Base-by-base conservation (phyloP, 108 stramenopile genomes). In the Pelagomonas calceolata region DNA sequence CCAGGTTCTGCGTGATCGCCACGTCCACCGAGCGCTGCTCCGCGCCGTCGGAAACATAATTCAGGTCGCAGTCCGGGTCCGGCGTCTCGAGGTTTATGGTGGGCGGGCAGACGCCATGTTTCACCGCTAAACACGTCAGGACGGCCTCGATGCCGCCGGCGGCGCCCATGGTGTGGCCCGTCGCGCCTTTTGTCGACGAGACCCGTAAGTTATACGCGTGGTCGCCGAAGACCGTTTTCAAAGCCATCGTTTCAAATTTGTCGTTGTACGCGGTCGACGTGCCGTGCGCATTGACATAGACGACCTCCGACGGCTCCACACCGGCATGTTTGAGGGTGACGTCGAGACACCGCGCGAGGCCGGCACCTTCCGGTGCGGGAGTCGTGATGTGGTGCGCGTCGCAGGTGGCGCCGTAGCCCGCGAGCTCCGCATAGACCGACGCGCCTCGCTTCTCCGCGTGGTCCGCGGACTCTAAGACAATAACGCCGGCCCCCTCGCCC, bases 351-450 rank as follows among this genome's bases (percentile, higher is more conserved):
- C 85, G 78, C 21, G 93, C 94, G 33, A 96, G 84, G 34, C 96
- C 96, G 30, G 90, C 75, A 44, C 96, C 96, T 75, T 86, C 94
- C 0, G 96, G 96, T 14, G 92, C 93, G 0, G 94, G 94, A 7
- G 94, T 94, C 64, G 96, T 98, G 79, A 98, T 98, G 79, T 98
- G 96, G 82, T 98, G 87, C 35, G 96, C 96, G 76, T 98, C 96
- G 72, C 96, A 95, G 18, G 92, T 91, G 12, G 95, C 79, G 36
- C 80, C 83, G 66, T 76, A 76, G 30, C 75, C 75, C 33, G 75
- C 66, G 30, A 76, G 37, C 37, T 76, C 75, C 31, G 35, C 34
- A 44, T 72, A 72, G n/a, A 18, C 90, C 69, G 79, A 77, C 4
- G 96, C 98, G n/a, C 96, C 98, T 34, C 98, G 85, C 63, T 85